phyloP scores from a whole-genome alignment of 306 rosid genomes.

The Citrullus colocynthis region DNA sequence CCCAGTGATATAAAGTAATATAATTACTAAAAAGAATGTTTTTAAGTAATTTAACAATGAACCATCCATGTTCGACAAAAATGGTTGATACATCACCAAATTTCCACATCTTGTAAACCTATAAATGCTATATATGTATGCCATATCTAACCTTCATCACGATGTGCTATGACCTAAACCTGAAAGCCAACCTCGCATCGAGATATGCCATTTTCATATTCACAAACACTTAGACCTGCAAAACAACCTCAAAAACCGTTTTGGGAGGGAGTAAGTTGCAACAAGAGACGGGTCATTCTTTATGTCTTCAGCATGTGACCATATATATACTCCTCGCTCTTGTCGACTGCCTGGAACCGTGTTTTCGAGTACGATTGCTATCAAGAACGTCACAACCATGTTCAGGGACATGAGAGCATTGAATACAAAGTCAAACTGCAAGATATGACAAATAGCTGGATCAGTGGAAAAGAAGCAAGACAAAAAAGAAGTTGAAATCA shows the following conservation, averaged over 20 bases:
- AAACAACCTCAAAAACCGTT: conserved; percentile 31
- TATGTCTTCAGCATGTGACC: conserved; percentile 55
- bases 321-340: conserved; percentile 72
- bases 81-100: background rate
- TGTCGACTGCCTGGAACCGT: conserved; percentile 71
- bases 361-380: conserved; percentile 70
- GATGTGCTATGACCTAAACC: background rate
- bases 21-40: background rate
- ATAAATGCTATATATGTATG: background rate
- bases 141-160: background rate
- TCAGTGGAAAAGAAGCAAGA: conserved; percentile 10
- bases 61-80: background rate
- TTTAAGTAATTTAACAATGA: background rate
- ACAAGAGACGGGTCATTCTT: conserved; percentile 38
- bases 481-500: background rate
- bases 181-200: background rate
- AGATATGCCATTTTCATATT: background rate
- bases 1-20: background rate
- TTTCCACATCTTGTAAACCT: background rate
- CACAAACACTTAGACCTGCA: conserved; percentile 41
- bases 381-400: conserved; percentile 81
- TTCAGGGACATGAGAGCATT: conserved; percentile 79
- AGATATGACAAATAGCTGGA: conserved; percentile 7
- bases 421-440: conserved; percentile 75
- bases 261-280: conserved; percentile 61